Conservation (phyloP, 2,329 filamentous ascomycete genomes). For the Botrytis deweyae region DNA sequence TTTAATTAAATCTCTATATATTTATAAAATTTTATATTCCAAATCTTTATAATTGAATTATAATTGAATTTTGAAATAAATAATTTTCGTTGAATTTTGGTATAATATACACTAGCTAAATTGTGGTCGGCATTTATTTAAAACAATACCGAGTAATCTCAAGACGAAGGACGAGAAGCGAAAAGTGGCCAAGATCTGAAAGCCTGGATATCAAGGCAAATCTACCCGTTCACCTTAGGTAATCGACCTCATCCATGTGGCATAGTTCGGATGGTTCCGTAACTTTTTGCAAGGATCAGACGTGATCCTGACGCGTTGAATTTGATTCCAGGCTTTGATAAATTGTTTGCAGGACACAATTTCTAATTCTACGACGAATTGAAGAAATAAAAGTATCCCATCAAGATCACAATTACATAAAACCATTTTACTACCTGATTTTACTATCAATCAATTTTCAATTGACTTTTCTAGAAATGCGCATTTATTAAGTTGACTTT, state of each 20-base stretch:
- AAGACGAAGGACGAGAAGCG: background rate
- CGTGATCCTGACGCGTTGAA: constrained; percentile 21
- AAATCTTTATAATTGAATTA: too few relatives aligned
- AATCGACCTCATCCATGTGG: background rate
- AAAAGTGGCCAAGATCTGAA: background rate
- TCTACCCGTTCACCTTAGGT: background rate
- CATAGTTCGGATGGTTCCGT: background rate
- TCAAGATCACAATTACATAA: background rate
- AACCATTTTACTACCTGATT: background rate
- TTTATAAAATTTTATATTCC: too few relatives aligned
- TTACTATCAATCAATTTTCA: background rate
- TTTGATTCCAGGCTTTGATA: constrained; percentile 16
- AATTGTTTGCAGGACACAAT: constrained; percentile 14
- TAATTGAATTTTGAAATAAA: too few relatives aligned
- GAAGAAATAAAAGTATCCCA: background rate
- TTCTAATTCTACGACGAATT: background rate
- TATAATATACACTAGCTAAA: too few relatives aligned
- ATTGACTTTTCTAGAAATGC: background rate
- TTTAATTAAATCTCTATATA: too few relatives aligned
- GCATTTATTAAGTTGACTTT: background rate
- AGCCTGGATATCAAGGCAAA: background rate
- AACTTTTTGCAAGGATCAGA: background rate
- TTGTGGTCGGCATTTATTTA: too few relatives aligned
- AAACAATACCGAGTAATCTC: too few relatives aligned
- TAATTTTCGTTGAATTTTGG: too few relatives aligned